A percentile compares a stretch with the other conserved stretches of the same genome.
These are phyloP conservation scores for Ceratocystiopsis brevicomis DNA, from an alignment of 2,329 filamentous ascomycete species.

Conservation along the genomic window DNA sequence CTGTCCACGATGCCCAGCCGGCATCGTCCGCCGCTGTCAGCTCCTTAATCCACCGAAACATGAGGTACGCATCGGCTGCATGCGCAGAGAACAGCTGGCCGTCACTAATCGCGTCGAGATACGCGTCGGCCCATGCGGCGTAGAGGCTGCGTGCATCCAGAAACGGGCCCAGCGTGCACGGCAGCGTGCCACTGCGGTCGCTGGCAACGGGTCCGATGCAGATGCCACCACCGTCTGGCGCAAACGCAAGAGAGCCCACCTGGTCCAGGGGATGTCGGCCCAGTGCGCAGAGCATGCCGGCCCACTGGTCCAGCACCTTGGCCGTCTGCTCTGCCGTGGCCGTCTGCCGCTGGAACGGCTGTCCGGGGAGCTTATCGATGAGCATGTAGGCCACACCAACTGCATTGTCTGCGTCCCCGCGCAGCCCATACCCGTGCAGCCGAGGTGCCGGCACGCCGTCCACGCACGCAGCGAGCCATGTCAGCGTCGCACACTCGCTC, in stretches of 20 bases:
- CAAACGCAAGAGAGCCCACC: slow-evolving; percentile 1
- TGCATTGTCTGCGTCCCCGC: background rate
- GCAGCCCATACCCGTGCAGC: slow-evolving; percentile 5
- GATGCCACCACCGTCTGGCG: background rate
- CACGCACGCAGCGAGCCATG: background rate
- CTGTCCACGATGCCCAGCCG: background rate
- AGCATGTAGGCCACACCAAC: slow-evolving; percentile 4
- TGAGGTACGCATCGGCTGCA: slow-evolving; percentile 2
- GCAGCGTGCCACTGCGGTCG: background rate
- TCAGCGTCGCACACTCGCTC: slow-evolving; percentile 2
- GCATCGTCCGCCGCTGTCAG: background rate
- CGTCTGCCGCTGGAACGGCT: slow-evolving; percentile 6
- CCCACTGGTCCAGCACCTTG: slow-evolving; percentile 2
- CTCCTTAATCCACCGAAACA: background rate
- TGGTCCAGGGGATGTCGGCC: background rate
- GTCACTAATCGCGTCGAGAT: background rate
- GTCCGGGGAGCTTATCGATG: slow-evolving; percentile 4
- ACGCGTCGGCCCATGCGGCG: background rate
- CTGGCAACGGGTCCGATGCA: background rate
- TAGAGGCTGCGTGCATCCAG: background rate
- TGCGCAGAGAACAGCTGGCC: slow-evolving; percentile 1
- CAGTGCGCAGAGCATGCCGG: background rate
- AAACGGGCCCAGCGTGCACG: background rate
- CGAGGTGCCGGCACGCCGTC: background rate
- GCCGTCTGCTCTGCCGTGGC: background rate